Evolutionary conservation across 2,329 filamentous ascomycete species (phyloP), one percentile per base, ranked within the genome.

Genomic region (Aspergillus hortae): DNA sequence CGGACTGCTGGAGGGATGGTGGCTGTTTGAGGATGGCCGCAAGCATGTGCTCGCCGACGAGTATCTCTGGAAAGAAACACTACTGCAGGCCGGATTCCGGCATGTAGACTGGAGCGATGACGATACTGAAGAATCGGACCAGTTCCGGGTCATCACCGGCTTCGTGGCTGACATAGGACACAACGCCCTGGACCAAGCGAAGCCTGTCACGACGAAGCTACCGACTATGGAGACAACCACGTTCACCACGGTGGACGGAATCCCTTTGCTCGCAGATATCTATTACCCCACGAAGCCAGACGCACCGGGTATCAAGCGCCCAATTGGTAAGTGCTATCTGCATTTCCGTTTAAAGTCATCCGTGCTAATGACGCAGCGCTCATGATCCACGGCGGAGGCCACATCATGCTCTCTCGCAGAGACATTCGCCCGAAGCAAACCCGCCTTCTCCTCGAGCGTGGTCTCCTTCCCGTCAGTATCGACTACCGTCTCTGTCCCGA

Each of bases 401-500:
- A 53, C 32, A 36, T 57, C 5, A 53, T 53, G 42, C 41, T 57
- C n/a, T 55, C 53, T 2, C 41, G 55, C 7, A 51, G 53, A 11
- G 50, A 51, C 11, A 42, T 57, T 2, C 50, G 53, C 2, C 45
- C 46, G 1, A 15, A 33, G 11, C 78, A 80, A 48, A 73, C 66
- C 0, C 48, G 58, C 4, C 52, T 63, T 1, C 65, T 80, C 0
- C 64, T 80, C 0, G 52, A 63, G 1, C 46, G 61, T 6, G 74
- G 75, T 0, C 67, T 80, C 38, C 59, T 80, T 3, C 76, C 78
- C 0, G 61, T 82, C 14, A 77, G 73, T 9, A 23, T 23, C 23
- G 23, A 23, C 4, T 23, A 23, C 6, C 23, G 23, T 23, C 23
- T 23, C 23, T 23, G 23, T 23, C 23, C 23, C 23, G 23, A 23